Evolutionary conservation across 306 rosid species (phyloP).

Genomic region (Castanea crenata): DNA sequence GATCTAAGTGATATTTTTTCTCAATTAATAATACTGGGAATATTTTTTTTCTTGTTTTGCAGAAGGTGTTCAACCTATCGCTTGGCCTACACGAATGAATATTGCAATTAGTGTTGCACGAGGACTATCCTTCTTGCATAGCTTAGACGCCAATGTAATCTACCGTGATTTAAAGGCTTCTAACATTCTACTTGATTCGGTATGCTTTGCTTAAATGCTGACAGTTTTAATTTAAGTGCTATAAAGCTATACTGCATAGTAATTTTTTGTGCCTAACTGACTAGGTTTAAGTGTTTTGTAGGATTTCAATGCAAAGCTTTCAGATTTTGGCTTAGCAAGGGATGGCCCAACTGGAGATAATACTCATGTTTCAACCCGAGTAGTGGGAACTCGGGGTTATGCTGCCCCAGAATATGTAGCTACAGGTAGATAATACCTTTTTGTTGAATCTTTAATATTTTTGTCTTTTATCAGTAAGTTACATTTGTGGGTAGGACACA

Average conservation of each 20-base stretch:
- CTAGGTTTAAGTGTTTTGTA: conserved; percentile 17
- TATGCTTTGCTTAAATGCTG: conserved; percentile 25
- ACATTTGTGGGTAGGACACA: not conserved
- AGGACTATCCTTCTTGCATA: conserved; percentile 75
- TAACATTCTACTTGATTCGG: conserved; percentile 89
- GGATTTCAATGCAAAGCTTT: conserved; percentile 85
- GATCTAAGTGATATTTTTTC: not conserved
- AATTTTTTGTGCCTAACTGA: conserved; percentile 23
- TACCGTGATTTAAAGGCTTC: conserved; percentile 93
- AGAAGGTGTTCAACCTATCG: conserved; percentile 83
- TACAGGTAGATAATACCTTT: conserved; percentile 56
- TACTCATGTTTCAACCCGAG: conserved; percentile 91
- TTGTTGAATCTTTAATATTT: not conserved
- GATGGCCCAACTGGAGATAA: conserved; percentile 98
- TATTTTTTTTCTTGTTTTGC: conserved; percentile 20
- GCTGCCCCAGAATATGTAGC: conserved; percentile 98
- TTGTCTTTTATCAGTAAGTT: not conserved
- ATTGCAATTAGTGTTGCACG: conserved; percentile 74
- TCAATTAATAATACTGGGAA: conserved; percentile 2
- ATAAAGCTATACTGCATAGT: not conserved
- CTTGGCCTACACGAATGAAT: conserved; percentile 68
- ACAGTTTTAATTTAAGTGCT: conserved; percentile 10
- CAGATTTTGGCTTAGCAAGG: conserved; percentile 95
- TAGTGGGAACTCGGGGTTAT: conserved; percentile 88
- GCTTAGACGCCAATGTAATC: conserved; percentile 73